Conservation (phyloP, 129 eudicot species). For the Arctium minus region DNA sequence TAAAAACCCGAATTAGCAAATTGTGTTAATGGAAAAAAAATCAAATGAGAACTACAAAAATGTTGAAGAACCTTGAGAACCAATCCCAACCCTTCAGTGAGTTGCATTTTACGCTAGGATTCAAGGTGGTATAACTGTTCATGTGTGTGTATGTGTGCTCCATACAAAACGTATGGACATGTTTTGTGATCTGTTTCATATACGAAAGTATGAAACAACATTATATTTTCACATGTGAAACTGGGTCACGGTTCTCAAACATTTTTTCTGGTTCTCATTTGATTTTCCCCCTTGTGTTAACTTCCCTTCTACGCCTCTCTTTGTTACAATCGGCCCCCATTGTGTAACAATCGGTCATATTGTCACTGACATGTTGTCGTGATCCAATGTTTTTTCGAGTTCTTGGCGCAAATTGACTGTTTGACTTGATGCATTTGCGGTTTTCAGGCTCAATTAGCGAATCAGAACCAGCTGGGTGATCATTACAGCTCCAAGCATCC, state of each 20-base stretch:
- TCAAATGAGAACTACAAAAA: no score
- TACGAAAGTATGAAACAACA: not conserved
- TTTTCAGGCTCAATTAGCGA: slow-evolving; percentile 78
- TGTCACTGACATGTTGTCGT: not conserved
- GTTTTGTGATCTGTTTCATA: not conserved
- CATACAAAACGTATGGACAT: not conserved
- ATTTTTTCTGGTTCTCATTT: not conserved
- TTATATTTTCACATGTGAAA: not conserved
- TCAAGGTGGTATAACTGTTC: no score
- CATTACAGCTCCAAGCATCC: slow-evolving; percentile 93
- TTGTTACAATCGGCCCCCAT: no score
- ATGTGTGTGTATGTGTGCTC: no score
- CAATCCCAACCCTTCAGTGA: no score
- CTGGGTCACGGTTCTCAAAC: not conserved
- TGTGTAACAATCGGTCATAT: not conserved
- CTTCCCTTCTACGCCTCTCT: not conserved
- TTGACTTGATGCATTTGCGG: not conserved
- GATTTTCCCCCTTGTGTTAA: not conserved
- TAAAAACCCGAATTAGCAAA: no score
- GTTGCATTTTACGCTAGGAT: no score
- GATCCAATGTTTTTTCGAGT: not conserved
- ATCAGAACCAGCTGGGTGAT: slow-evolving; percentile 81
- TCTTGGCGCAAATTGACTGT: not conserved
- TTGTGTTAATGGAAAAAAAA: no score
- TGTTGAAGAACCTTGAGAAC: no score